Evolutionary conservation across 116 monocot genomes (phyloP).

Genomic region (Iris pallida): DNA sequence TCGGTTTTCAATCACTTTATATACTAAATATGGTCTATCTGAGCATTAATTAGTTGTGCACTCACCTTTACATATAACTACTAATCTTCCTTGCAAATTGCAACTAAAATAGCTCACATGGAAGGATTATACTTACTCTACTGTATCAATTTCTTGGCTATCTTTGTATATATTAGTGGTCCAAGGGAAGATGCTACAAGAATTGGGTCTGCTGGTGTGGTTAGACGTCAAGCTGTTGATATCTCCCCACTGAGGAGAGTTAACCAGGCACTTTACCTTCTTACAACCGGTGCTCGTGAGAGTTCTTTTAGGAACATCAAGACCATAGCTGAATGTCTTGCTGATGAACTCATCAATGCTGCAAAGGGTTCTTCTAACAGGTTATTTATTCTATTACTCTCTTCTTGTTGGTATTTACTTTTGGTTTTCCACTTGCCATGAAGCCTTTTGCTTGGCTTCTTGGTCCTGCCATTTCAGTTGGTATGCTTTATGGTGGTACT

Average conservation of each 20-base stretch:
- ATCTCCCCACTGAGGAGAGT: slow-evolving; percentile 24
- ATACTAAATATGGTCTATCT: no score
- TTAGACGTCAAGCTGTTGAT: slow-evolving; percentile 15
- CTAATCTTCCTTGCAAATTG: no score
- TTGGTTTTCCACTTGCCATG: no score
- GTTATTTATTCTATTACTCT: not conserved
- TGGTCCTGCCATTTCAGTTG: no score
- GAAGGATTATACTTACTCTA: no score
- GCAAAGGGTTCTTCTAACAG: slow-evolving; percentile 28
- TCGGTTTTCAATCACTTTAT: no score
- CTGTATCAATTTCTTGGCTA: slow-evolving; percentile 5
- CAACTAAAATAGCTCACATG: no score
- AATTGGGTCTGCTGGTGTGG: slow-evolving; percentile 21
- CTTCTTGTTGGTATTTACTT: no score
- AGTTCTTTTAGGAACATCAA: slow-evolving; percentile 26
- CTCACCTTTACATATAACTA: no score
- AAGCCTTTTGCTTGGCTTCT: no score
- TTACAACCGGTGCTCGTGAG: slow-evolving; percentile 13
- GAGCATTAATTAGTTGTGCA: no score
- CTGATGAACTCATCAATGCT: slow-evolving; percentile 20
- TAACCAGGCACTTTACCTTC: slow-evolving; percentile 19
- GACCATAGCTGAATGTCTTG: slow-evolving; percentile 21
- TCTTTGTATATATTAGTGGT: not conserved
- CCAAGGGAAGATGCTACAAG: slow-evolving; percentile 19
- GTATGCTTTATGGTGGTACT: not conserved